These are phyloP conservation scores for Aspergillus conjunctus DNA, from an alignment of 495 filamentous ascomycete species.

Conservation along the genomic window DNA sequence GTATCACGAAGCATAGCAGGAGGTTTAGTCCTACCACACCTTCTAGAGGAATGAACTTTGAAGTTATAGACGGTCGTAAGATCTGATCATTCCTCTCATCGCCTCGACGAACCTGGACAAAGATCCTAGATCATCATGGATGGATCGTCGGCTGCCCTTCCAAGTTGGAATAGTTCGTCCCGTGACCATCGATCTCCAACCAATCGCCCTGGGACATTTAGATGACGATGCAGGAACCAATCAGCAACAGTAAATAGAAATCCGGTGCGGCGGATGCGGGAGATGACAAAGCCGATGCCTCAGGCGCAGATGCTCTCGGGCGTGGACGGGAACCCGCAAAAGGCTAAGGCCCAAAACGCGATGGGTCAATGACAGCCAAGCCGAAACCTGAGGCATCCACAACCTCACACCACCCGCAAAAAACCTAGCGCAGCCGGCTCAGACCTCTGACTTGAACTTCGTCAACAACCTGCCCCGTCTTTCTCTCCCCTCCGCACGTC, in stretches of 20 bases:
- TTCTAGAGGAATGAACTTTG: no score
- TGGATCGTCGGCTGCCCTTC: no score
- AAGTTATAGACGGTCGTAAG: no score
- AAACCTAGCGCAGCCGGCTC: conserved; percentile 41
- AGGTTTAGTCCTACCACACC: no score
- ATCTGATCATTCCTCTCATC: no score
- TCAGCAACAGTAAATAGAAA: conserved; percentile 32
- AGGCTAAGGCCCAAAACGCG: conserved; percentile 15
- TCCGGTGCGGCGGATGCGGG: conserved; percentile 26
- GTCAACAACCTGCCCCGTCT: conserved; percentile 37
- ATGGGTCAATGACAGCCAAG: conserved; percentile 21
- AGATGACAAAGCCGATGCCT: conserved; percentile 33
- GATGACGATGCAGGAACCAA: conserved; percentile 27
- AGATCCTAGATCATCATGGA: no score
- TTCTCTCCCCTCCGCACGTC: conserved; percentile 39
- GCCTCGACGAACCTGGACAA: no score
- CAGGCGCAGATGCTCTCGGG: conserved; percentile 34
- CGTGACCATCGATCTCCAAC: conserved; percentile 1
- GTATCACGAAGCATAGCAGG: no score
- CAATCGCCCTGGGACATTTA: conserved; percentile 9
- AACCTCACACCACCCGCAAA: conserved; percentile 54
- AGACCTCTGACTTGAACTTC: conserved; percentile 38
- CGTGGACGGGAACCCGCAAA: conserved; percentile 21
- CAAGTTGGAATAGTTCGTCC: neutral
- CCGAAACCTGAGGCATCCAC: conserved; percentile 32